A percentile compares a stretch with the other conserved stretches of the same genome.
These are phyloP conservation scores for Begonia masoniana DNA, from an alignment of 306 rosid genomes.

Conservation along the genomic window DNA sequence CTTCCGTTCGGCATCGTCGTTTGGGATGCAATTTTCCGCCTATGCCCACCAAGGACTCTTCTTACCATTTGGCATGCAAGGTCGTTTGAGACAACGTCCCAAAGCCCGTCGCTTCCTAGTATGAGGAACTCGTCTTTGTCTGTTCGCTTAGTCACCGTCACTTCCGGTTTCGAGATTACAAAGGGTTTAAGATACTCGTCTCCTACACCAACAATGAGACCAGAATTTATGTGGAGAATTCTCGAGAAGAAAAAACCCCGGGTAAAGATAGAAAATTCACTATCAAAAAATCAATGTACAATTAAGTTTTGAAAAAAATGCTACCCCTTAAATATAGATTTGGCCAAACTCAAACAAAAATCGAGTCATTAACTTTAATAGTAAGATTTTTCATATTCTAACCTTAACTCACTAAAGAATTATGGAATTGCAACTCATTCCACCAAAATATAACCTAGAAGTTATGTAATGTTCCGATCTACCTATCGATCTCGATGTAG, in stretches of 20 bases:
- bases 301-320: background rate
- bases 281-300: background rate
- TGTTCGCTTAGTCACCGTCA: constrained; percentile 51
- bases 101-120: constrained; percentile 80
- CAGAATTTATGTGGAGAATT: background rate
- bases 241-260: too few species aligned
- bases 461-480: background rate
- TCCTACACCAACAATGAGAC: constrained; percentile 24
- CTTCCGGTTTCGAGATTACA: constrained; percentile 79
- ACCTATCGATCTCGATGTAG: constrained; percentile 94
- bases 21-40: constrained; percentile 10
- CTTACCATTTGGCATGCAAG: constrained; percentile 55
- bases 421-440: too few species aligned
- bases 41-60: constrained; percentile 35
- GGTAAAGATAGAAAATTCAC: background rate
- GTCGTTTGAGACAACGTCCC: constrained; percentile 70
- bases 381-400: too few species aligned
- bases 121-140: constrained; percentile 63
- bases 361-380: too few species aligned
- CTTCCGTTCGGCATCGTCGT: constrained; percentile 10
- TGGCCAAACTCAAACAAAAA: background rate
- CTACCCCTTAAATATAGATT: background rate
- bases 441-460: too few species aligned
- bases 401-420: too few species aligned
- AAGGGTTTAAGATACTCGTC: constrained; percentile 70